phyloP scores from a whole-genome alignment of 805 yeast genomes.

The Cyberlindnera samutprakarnensis region DNA sequence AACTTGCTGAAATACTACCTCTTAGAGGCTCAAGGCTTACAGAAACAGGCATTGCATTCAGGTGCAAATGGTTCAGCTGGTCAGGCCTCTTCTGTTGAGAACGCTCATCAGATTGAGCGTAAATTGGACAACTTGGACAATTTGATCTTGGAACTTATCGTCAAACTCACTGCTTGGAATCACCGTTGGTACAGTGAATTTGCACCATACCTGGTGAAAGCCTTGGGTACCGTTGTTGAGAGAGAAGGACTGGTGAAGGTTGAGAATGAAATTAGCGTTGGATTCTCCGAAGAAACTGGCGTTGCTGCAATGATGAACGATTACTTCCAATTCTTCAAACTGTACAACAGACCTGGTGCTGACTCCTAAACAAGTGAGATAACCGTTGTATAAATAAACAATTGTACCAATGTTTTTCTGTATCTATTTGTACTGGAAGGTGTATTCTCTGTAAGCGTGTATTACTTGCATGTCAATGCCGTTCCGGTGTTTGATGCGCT shows the following conservation, averaged over 20 bases:
- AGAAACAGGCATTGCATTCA: conserved; percentile 9
- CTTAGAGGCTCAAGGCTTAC: conserved; percentile 33
- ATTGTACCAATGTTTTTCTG: too few species aligned
- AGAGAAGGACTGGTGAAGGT: conserved; percentile 77
- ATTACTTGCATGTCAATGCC: too few species aligned
- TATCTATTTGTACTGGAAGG: too few species aligned
- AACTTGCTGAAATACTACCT: conserved; percentile 62
- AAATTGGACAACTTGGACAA: conserved; percentile 31
- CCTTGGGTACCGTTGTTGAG: conserved; percentile 53
- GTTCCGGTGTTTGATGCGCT: too few species aligned
- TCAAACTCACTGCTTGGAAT: conserved; percentile 90
- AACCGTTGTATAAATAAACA: too few species aligned
- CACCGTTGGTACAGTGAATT: conserved; percentile 97
- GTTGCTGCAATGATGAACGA: conserved; percentile 50
- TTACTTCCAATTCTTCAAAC: conserved; percentile 36
- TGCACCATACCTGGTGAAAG: conserved; percentile 57
- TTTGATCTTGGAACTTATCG: conserved; percentile 54
- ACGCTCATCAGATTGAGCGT: conserved; percentile 24
- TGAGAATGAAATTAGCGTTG: conserved; percentile 61
- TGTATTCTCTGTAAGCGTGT: too few species aligned
- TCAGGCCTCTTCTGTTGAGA: conserved; percentile 2
- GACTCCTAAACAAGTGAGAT: too few species aligned
- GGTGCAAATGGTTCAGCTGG: background rate
- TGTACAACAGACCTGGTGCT: conserved; percentile 8
- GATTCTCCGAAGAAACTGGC: conserved; percentile 50